phyloP scores from a whole-genome alignment of 345 rosid genomes.

The Boechera retrofracta region DNA sequence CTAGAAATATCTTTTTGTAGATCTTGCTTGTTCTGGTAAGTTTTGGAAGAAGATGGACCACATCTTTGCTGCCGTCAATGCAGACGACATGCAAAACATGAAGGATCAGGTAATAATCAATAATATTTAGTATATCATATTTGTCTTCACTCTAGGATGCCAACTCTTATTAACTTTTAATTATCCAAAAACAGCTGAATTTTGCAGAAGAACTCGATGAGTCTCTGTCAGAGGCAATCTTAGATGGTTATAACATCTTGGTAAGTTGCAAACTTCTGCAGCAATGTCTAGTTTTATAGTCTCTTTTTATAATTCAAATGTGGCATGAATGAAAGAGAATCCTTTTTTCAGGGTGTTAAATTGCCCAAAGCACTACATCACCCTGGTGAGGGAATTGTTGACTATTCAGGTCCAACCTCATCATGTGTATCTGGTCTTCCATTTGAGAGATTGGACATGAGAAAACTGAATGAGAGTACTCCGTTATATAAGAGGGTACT shows the following conservation, averaged over 20 bases:
- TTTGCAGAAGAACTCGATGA: conserved; percentile 74
- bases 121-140: background rate
- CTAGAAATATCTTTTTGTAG: conserved; percentile 51
- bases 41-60: conserved; percentile 93
- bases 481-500: conserved; percentile 86
- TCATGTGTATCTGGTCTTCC: conserved; percentile 51
- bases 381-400: conserved; percentile 52
- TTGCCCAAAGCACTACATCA: conserved; percentile 48
- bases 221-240: conserved; percentile 66
- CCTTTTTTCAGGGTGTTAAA: conserved; percentile 53
- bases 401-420: conserved; percentile 50
- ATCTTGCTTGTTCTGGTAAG: conserved; percentile 67
- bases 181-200: conserved; percentile 58
- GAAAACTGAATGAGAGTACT: conserved; percentile 64
- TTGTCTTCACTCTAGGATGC: conserved; percentile 26
- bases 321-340: conserved; percentile 13
- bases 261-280: conserved; percentile 48
- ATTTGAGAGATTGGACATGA: conserved; percentile 56
- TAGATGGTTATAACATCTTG: conserved; percentile 54
- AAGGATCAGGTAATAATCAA: conserved; percentile 74
- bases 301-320: conserved; percentile 25
- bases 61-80: conserved; percentile 62
- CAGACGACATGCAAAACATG: conserved; percentile 69
- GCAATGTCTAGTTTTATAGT: conserved; percentile 25
- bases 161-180: conserved; percentile 21